Evolutionary conservation across 108 stramenopile species (phyloP).

Genomic region (Skeletonema tropicum): DNA sequence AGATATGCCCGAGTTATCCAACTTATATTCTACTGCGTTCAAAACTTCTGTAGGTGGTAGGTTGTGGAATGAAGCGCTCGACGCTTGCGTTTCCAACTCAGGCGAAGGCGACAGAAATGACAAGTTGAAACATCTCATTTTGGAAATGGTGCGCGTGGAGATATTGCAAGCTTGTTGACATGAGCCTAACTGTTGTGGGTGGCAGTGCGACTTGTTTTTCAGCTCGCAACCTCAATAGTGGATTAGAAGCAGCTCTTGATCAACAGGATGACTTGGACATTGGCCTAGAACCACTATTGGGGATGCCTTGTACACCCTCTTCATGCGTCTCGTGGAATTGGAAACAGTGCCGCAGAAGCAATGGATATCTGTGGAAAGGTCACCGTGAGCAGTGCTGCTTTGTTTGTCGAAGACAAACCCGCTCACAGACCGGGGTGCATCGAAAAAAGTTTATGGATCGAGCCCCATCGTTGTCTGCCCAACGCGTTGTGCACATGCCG

Average conservation of each 20-base stretch:
- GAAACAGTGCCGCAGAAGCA: constrained; percentile 75
- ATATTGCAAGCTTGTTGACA: constrained; percentile 59
- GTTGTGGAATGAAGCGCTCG: constrained; percentile 71
- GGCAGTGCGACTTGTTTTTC: constrained; percentile 69
- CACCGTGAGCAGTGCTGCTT: constrained; percentile 9
- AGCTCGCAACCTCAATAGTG: constrained; percentile 65
- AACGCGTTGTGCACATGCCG: constrained; percentile 57
- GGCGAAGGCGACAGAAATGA: constrained; percentile 27
- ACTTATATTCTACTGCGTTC: constrained; percentile 67
- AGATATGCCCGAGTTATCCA: constrained; percentile 58
- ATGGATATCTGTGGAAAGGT: constrained; percentile 69
- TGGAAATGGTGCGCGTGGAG: constrained; percentile 81
- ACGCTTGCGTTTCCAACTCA: constrained; percentile 65
- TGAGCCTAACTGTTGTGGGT: constrained; percentile 56
- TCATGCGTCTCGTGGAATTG: constrained; percentile 77
- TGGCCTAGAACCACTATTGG: constrained; percentile 67
- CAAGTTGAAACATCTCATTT: constrained; percentile 62
- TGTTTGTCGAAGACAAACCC: constrained; percentile 7
- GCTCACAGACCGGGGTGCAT: constrained; percentile 44
- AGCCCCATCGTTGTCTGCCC: constrained; percentile 56
- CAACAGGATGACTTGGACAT: constrained; percentile 9
- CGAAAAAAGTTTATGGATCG: constrained; percentile 58
- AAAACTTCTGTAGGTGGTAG: constrained; percentile 53
- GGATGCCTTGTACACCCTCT: constrained; percentile 81
- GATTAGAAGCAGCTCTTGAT: constrained; percentile 33